These are phyloP conservation scores for Malbranchea cinnamomea DNA, from an alignment of 2,329 filamentous ascomycete species.

Conservation along the genomic window DNA sequence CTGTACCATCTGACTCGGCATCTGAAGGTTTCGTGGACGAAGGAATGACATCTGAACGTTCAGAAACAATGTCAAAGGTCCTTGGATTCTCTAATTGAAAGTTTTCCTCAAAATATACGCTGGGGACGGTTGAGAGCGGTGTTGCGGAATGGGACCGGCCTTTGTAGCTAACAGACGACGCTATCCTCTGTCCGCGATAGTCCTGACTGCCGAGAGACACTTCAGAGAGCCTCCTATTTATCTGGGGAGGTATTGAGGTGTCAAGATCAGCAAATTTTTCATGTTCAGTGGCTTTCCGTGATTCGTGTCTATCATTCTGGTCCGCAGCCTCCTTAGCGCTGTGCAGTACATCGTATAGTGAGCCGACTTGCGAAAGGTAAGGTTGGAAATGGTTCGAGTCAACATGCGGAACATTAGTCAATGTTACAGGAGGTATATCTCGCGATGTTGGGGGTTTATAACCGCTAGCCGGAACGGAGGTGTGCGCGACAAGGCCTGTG, in stretches of 20 bases:
- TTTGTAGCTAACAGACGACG: conserved; percentile 30
- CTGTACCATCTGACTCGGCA: conserved; percentile 42
- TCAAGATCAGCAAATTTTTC: conserved; percentile 36
- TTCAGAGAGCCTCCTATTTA: conserved; percentile 27
- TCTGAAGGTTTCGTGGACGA: conserved; percentile 41
- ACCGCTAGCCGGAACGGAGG: conserved; percentile 49
- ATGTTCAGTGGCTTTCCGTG: conserved; percentile 27
- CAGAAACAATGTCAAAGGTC: conserved; percentile 92
- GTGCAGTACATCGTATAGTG: conserved; percentile 76
- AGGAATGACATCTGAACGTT: conserved; percentile 88
- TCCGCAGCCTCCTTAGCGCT: conserved; percentile 66
- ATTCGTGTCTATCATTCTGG: conserved; percentile 37
- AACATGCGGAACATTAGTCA: conserved; percentile 76
- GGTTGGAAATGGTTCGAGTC: conserved; percentile 66
- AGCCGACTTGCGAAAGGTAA: conserved; percentile 74
- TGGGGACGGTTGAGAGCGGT: conserved; percentile 80
- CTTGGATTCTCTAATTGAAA: conserved; percentile 93
- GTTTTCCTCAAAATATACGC: conserved; percentile 85
- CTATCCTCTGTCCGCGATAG: conserved; percentile 19
- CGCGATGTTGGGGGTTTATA: conserved; percentile 71
- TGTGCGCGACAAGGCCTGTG: conserved; percentile 67
- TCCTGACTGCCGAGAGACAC: conserved; percentile 1
- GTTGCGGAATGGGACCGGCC: conserved; percentile 41
- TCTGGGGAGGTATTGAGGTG: conserved; percentile 30
- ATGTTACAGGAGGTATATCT: conserved; percentile 84